phyloP scores from a whole-genome alignment of 208 protist species.

The Leishmania mexicana region DNA sequence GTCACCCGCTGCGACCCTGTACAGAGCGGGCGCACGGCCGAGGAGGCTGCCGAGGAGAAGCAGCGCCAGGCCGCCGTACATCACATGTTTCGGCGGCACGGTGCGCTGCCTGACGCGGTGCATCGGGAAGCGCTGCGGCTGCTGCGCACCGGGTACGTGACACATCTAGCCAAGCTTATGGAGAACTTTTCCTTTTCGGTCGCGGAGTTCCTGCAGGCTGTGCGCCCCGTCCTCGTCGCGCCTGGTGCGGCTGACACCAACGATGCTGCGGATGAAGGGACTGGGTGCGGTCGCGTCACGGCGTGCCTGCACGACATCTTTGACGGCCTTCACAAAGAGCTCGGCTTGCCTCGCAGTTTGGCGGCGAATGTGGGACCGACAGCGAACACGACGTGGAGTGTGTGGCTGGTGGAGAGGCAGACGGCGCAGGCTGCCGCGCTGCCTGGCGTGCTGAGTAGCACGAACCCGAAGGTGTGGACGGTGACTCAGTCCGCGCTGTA shows the following conservation, averaged over 20 bases:
- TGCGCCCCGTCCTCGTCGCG: background rate
- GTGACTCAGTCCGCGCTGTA: slow-evolving; percentile 61
- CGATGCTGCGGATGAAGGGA: background rate
- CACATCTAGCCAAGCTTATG: slow-evolving; percentile 28
- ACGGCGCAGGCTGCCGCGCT: slow-evolving; percentile 15
- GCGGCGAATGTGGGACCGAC: background rate
- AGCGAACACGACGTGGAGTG: slow-evolving; percentile 13
- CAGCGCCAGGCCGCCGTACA: slow-evolving; percentile 35
- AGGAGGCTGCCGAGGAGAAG: slow-evolving; percentile 26
- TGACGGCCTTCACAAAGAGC: slow-evolving; percentile 63
- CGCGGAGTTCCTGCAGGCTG: slow-evolving; percentile 17
- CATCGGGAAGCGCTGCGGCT: slow-evolving; percentile 32
- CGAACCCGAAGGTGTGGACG: slow-evolving; percentile 56
- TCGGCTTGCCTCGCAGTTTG: slow-evolving; percentile 55
- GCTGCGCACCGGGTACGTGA: slow-evolving; percentile 33
- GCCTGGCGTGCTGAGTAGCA: slow-evolving; percentile 30
- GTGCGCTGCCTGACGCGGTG: slow-evolving; percentile 25
- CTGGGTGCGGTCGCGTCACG: background rate
- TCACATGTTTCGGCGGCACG: slow-evolving; percentile 32
- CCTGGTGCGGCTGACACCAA: background rate
- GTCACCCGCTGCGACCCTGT: slow-evolving; percentile 7
- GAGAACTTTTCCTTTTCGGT: slow-evolving; percentile 38
- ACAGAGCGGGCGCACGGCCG: slow-evolving; percentile 9
- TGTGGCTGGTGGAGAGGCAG: slow-evolving; percentile 24
- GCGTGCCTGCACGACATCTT: slow-evolving; percentile 35